These are phyloP conservation scores for Penicillium expansum DNA, from an alignment of 2,329 filamentous ascomycete species.

Conservation along the genomic window DNA sequence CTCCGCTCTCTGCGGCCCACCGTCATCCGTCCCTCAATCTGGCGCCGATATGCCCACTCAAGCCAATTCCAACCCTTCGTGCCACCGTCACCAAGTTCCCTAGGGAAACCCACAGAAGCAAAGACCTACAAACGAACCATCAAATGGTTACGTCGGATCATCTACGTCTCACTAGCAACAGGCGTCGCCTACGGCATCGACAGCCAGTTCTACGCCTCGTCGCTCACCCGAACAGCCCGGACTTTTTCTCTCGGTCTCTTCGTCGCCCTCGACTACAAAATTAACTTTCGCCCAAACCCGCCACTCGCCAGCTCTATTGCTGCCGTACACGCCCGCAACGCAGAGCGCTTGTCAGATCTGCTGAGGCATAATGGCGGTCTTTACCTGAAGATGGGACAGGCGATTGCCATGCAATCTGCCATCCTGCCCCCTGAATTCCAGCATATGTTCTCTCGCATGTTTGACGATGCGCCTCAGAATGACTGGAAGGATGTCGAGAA, in stretches of 20 bases:
- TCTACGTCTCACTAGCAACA: slow-evolving; percentile 58
- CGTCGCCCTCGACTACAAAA: slow-evolving; percentile 89
- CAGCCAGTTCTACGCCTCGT: slow-evolving; percentile 71
- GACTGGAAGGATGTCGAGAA: slow-evolving; percentile 79
- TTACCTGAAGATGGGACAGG: slow-evolving; percentile 97
- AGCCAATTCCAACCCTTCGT: slow-evolving; percentile 62
- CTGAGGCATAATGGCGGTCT: slow-evolving; percentile 84
- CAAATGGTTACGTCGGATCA: slow-evolving; percentile 73
- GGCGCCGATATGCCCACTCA: slow-evolving; percentile 32
- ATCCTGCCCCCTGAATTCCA: slow-evolving; percentile 92
- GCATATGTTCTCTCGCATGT: slow-evolving; percentile 94
- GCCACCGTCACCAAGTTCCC: slow-evolving; percentile 73
- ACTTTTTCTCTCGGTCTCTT: slow-evolving; percentile 78
- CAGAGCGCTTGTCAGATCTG: slow-evolving; percentile 76
- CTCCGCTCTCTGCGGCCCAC: slow-evolving; percentile 20
- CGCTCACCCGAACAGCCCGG: slow-evolving; percentile 71
- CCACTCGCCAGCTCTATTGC: slow-evolving; percentile 69
- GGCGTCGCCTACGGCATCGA: slow-evolving; percentile 69
- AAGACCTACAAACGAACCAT: slow-evolving; percentile 68
- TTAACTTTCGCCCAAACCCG: slow-evolving; percentile 86
- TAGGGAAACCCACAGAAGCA: slow-evolving; percentile 68
- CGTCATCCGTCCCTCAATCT: slow-evolving; percentile 7
- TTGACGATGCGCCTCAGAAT: slow-evolving; percentile 95
- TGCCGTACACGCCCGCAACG: slow-evolving; percentile 79
- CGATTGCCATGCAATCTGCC: slow-evolving; percentile 96